Evolutionary conservation across 208 protist genomes (phyloP), one percentile per base, ranked within the genome.

Genomic region (Crithidia brevicula): DNA sequence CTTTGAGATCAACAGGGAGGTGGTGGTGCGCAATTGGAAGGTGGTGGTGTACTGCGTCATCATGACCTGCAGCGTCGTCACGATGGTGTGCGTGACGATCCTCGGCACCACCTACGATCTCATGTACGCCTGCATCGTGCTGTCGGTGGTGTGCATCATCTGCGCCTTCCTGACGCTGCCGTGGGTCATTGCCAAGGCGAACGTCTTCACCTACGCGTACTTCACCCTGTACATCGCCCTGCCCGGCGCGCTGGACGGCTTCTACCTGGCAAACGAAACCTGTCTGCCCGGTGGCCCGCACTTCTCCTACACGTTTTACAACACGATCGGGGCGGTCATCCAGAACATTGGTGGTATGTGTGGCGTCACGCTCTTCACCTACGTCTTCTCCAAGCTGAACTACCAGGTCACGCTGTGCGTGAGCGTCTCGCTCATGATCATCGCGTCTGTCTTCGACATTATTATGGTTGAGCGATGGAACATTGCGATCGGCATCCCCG

Each of bases 391-490:
- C 10, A 74, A 77, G 28, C 59, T 66, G 42, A 79, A 58, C 67
- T 91, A 88, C 52, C 83, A 81, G 4, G 49, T 87, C 7, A 76
- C 74, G 20, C 82, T 93, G 57, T 58, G 77, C 40, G 45, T 85
- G 9, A 82, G 81, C 7, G 86, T 72, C 9, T 20, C 79, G 13
- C 49, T 88, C 13, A 51, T 71, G 23, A 67, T 85, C 22, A 3
- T 84, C 3, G 81, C 71, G 31, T 79, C 68, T 18, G 42, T 90
- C 49, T 83, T 91, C 62, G 87, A 93, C 61, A 57, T 93, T 38
- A 79, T 89, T 57, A 87, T 93, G 42, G 79, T 90, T 22, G 64
- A 85, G 72, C 83, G 85, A 23, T 92, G 86, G 86, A 92, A 92
- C 71, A 8, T 66, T 16, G 50, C 78, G 25, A 69, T 79, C 34